Base-by-base conservation (phyloP, 164 flowering plant species). In the Vitis amurensis region DNA sequence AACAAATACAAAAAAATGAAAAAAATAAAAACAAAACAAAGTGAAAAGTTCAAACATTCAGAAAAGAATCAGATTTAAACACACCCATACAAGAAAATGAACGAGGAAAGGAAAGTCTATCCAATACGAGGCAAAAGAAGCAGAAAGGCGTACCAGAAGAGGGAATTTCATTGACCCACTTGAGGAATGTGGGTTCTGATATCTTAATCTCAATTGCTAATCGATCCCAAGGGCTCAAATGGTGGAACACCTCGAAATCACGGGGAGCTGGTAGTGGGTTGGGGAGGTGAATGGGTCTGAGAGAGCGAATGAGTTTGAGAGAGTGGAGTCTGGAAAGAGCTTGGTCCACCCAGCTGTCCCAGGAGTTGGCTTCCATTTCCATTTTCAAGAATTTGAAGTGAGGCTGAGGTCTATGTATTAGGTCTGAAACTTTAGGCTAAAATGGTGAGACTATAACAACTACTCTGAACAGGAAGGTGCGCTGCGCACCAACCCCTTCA, bases 301-400 rank as follows among this genome's bases (percentile, higher is more conserved):
- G 83, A 69, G 95, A 88, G 8, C 94, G 89, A 51, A 91, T 77
- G 15, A 91, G 79, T 29, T 93, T 86, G 50, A 74, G 55, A 7
- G 91, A 79, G 8, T 87, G 82, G 47, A 93, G 72, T 74, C 71
- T 89, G 49, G 76, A 64, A 8, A 91, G 77, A 0, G 95, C 89
- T 63, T 83, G 79, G 50, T 86, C 94, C 0, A 93, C 91, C 93
- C 91, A 89, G 11, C 12, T 49, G 72, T 93, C 97, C 98, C 98
- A 93, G 16, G 61, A 58, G 55, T 49, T 66, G 27, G 37, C 47
- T 57, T 66, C 47, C 65, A 56, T 61, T 63, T 65, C 68, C 70
- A 56, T 74, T 60, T 49, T 7, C 47, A 11, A 67, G 23, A 50
- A 37, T 37, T 37, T 37, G 44, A 37, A 4, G 44, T 2, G 44